Evolutionary conservation across 192 early-diverging fungal genomes (phyloP).

Genomic region (Backusella sp.): DNA sequence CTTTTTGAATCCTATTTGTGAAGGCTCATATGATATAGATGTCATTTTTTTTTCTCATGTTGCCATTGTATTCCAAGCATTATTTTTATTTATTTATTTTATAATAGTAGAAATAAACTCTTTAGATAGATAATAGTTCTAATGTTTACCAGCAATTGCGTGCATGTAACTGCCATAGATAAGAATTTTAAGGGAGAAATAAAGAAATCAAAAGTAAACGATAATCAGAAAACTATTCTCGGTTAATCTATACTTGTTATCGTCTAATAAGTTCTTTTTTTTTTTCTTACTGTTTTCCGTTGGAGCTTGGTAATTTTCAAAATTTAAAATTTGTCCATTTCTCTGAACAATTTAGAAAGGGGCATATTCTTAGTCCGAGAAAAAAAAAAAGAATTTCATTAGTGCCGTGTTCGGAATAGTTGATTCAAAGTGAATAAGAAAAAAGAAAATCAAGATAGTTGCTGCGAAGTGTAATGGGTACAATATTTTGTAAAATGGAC

Average conservation of each 20-base stretch:
- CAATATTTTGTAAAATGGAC: neutral
- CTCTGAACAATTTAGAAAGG: neutral
- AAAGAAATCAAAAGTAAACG: neutral
- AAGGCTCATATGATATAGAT: neutral
- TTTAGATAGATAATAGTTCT: too few relatives aligned
- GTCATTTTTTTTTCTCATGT: neutral
- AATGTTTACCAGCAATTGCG: too few relatives aligned
- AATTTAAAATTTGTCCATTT: neutral
- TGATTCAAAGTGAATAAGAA: neutral
- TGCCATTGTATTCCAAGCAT: neutral
- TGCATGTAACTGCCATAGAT: too few relatives aligned
- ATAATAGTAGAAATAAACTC: too few relatives aligned
- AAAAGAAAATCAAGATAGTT: neutral
- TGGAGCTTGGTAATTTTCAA: neutral
- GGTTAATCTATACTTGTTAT: neutral
- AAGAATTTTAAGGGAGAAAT: neutral
- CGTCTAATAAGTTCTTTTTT: neutral
- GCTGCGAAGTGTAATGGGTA: neutral
- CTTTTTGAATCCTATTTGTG: constrained; percentile 4
- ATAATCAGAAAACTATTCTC: neutral
- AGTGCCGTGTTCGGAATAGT: neutral
- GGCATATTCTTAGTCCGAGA: neutral
- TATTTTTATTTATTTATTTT: too few relatives aligned
- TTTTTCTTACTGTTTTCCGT: neutral
- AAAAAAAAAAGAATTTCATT: neutral